These are phyloP conservation scores for Penicillium sp. DNA, from an alignment of 2,329 filamentous ascomycete species.

Conservation along the genomic window DNA sequence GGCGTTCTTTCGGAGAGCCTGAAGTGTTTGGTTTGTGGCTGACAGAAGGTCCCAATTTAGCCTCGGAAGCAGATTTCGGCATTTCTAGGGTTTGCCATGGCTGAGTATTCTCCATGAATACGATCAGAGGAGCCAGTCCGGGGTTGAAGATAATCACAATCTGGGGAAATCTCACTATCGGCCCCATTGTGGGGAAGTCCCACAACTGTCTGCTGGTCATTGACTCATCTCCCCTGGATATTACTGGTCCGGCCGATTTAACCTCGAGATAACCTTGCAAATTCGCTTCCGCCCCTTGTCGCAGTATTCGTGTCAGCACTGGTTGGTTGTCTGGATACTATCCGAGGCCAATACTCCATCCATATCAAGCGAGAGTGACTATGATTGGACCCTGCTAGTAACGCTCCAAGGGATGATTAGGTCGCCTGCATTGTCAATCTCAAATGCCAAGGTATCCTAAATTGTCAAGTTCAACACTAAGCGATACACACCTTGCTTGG, in stretches of 20 bases:
- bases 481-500: constrained; percentile 3
- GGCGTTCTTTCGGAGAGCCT: neutral
- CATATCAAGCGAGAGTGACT: neutral
- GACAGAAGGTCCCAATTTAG: neutral
- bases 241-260: neutral
- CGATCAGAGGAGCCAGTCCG: neutral
- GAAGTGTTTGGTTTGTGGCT: neutral
- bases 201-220: neutral
- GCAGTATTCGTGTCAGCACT: neutral
- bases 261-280: neutral
- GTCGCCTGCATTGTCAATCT: neutral
- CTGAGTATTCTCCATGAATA: neutral
- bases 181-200: constrained; percentile 3
- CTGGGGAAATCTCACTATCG: constrained; percentile 8
- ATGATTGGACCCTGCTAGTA: neutral
- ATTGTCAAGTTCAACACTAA: neutral
- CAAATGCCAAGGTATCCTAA: neutral
- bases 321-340: neutral
- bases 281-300: neutral
- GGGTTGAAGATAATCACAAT: constrained; percentile 6
- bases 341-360: neutral
- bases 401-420: neutral
- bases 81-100: neutral
- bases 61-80: neutral
- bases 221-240: neutral